Conservation (phyloP, 2,329 filamentous ascomycete species). For the Chalara sp. region DNA sequence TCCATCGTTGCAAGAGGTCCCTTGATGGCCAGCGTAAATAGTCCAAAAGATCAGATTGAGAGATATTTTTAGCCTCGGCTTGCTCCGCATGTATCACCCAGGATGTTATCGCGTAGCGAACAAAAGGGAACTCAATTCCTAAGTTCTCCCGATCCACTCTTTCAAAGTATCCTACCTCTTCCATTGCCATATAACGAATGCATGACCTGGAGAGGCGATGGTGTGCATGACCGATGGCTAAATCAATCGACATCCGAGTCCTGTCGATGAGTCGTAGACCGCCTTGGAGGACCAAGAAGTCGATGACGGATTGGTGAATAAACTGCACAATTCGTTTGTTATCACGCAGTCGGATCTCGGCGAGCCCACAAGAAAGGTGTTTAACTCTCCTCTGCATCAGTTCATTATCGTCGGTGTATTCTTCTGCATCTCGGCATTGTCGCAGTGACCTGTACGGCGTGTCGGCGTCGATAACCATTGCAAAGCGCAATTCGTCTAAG, state of each 20-base stretch:
- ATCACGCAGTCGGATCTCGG: constrained; percentile 4
- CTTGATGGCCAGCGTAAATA: constrained; percentile 6
- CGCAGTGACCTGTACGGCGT: background rate
- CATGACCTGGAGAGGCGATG: constrained; percentile 7
- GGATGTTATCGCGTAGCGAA: constrained; percentile 9
- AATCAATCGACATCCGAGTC: background rate
- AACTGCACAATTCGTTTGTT: constrained; percentile 28
- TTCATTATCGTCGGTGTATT: background rate
- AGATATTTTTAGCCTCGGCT: constrained; percentile 6
- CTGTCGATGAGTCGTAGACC: background rate
- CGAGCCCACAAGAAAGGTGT: background rate
- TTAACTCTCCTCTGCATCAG: background rate
- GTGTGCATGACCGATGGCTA: background rate
- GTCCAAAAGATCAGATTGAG: constrained; percentile 1
- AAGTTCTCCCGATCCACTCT: background rate
- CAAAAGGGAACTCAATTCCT: constrained; percentile 2
- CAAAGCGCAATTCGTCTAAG: constrained; percentile 12
- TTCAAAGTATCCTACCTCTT: background rate
- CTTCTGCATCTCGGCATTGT: background rate
- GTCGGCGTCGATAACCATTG: background rate
- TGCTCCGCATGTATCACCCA: constrained; percentile 8
- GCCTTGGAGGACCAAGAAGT: constrained; percentile 21
- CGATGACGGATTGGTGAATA: constrained; percentile 31
- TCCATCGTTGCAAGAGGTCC: constrained; percentile 3
- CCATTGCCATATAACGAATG: constrained; percentile 9